Evolutionary conservation across 73 alveolate species (phyloP), one percentile per base, ranked within the genome.

Genomic region (Blepharisma japonicum): DNA sequence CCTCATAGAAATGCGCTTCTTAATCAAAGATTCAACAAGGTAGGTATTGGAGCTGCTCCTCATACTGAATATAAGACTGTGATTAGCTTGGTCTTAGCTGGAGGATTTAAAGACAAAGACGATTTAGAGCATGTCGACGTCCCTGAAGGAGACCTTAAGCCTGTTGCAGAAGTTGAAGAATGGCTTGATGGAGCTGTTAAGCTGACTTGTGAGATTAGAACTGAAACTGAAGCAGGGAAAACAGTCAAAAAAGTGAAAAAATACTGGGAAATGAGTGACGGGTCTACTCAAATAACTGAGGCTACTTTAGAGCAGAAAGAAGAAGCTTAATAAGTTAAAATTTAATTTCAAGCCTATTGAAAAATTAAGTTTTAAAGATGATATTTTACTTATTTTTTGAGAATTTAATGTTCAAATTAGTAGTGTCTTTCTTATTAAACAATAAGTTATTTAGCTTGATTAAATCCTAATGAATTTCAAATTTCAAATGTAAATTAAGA

Each of bases 11-110:
- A 53, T 8, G 79, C 78, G 67, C 66, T 83, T 39, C 74, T 83
- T 66, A 71, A 78, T 7, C 79, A 82, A 45, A 80, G 61, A 47
- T 83, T 56, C 61, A 66, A 66, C 46, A 71, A 53, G 68, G 90
- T 83, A 1, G 90, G 90, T 55, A 77, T 83, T 21, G 76, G 54
- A 55, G 79, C 80, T 27, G 77, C 90, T 25, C 56, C 47, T 11
- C 90, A 83, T 23, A 79, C 9, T 45, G 82, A 79, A 6, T 83
- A 56, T 51, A 77, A 77, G 27, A 25, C 56, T 83, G 79, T 68
- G 4, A 39, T 53, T 38, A 81, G 78, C 6, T 47, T 83, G 21
- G 86, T 76, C 74, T 83, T 53, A 55, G 81, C 90, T 67, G 61
- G 71, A n/a, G 82, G 47, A 14, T 53, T 14, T 53, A 20, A 53